phyloP scores from a whole-genome alignment of 139 green algal species.

The Nannochloris sp. region DNA sequence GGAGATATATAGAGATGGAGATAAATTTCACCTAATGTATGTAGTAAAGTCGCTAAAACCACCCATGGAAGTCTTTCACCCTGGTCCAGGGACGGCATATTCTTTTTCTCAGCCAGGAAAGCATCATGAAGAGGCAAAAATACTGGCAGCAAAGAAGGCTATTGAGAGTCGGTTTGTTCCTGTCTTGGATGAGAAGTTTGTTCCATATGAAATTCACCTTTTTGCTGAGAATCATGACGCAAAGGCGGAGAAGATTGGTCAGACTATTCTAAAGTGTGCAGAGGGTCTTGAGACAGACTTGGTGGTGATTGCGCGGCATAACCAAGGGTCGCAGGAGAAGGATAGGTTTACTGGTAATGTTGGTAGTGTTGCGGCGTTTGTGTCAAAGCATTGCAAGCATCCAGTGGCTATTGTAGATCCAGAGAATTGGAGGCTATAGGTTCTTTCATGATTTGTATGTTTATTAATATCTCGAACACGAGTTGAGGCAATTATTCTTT shows the following conservation, averaged over 20 bases:
- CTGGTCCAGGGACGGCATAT: conserved; percentile 16
- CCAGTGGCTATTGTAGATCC: conserved; percentile 14
- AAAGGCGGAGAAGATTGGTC: neutral
- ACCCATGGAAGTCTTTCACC: conserved; percentile 20
- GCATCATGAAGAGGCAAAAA: conserved; percentile 10
- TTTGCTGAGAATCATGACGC: conserved; percentile 22
- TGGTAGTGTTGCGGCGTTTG: conserved; percentile 13
- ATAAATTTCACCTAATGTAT: conserved; percentile 22
- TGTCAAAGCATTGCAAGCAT: conserved; percentile 15
- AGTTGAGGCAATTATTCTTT: neutral
- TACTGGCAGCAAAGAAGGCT: conserved; percentile 6
- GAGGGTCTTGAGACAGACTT: conserved; percentile 9
- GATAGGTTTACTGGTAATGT: conserved; percentile 4
- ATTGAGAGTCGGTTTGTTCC: conserved; percentile 23
- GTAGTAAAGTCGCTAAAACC: conserved; percentile 22
- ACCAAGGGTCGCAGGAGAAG: conserved; percentile 10
- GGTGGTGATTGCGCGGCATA: conserved; percentile 23
- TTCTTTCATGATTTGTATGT: neutral
- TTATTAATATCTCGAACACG: neutral
- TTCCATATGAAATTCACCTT: conserved; percentile 26
- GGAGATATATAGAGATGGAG: conserved; percentile 21
- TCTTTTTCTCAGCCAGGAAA: conserved; percentile 11
- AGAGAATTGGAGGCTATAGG: neutral
- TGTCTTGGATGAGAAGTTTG: conserved; percentile 11
- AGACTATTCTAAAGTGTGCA: neutral